These are phyloP conservation scores for Fomes fomentarius DNA, from an alignment of 1,284 basidiomycete species.

Conservation along the genomic window DNA sequence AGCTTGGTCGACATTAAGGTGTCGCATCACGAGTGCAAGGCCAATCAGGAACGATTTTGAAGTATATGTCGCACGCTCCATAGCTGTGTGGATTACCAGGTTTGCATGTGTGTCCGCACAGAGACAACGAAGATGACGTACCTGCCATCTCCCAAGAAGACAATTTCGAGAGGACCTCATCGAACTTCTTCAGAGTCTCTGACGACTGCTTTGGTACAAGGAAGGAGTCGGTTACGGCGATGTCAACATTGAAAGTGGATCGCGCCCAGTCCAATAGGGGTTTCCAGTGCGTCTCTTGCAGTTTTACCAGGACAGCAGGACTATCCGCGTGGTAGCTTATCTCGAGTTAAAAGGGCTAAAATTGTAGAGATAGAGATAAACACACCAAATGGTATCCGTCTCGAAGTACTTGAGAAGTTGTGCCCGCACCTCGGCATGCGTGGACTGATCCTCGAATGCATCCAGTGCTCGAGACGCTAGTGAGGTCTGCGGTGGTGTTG, in stretches of 20 bases:
- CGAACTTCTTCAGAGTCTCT: slow-evolving; percentile 67
- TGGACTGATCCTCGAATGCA: slow-evolving; percentile 60
- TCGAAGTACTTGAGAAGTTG: slow-evolving; percentile 87
- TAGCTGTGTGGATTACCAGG: slow-evolving; percentile 52
- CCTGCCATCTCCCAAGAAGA: slow-evolving; percentile 89
- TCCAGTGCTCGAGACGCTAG: slow-evolving; percentile 90
- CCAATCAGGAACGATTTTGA: slow-evolving; percentile 93
- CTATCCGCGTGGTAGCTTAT: slow-evolving; percentile 82
- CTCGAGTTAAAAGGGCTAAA: no score
- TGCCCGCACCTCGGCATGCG: slow-evolving; percentile 69
- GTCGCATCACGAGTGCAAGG: slow-evolving; percentile 81
- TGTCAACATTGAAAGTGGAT: slow-evolving; percentile 65
- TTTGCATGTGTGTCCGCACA: no score
- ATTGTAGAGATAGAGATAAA: background rate
- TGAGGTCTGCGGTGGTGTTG: slow-evolving; percentile 77
- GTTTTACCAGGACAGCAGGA: slow-evolving; percentile 73
- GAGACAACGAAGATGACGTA: no score
- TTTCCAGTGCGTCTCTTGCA: slow-evolving; percentile 91
- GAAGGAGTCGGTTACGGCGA: slow-evolving; percentile 72
- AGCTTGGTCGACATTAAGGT: slow-evolving; percentile 83
- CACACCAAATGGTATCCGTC: slow-evolving; percentile 93
- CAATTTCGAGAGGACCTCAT: slow-evolving; percentile 60
- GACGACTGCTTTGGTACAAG: slow-evolving; percentile 69
- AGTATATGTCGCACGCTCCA: slow-evolving; percentile 90
- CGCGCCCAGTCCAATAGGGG: slow-evolving; percentile 85